Evolutionary conservation across 1,139 yeast species (phyloP), one percentile per base, ranked within the genome.

Genomic region (Eremothecium sinecaudum): DNA sequence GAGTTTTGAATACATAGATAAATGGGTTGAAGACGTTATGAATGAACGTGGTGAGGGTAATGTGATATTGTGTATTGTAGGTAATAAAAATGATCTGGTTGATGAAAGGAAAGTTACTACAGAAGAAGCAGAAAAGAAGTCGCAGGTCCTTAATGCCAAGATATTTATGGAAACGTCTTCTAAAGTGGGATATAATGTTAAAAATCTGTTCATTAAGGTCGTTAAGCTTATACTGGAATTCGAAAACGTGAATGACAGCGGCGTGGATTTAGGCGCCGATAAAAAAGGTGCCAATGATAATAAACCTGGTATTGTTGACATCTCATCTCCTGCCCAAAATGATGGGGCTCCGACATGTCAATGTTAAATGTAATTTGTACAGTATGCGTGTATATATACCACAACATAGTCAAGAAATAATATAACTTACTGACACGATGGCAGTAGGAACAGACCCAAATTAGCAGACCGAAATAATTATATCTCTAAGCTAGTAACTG

Each of bases 101-200:
- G 79, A 75, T 40, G 58, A 56, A 56, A 75, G 95, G 46, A 83
- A 82, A 51, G 93, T 87, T 13, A 71, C 93, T 2, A 63, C 69
- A 14, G 95, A 86, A 48, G 86, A 79, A 46, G 90, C 84, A 36
- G 86, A 79, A 55, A 65, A 66, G 39, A 81, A 79, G 49, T 82
- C 93, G 15, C 83, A 83, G 51, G 72, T 71, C 34, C 64, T 83
- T 46, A 86, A 83, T 6, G 86, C 90, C 28, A 72, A 76, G 51
- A 75, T 80, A 43, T 84, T 79, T 56, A 76, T 90, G 56, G 98
- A 90, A 56, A 90, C 98, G 3, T 80, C 94, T 43, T 92, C 97
- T 19, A 90, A 87, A 61, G 90, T 90, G 33, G 95, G 95, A 29
- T 82, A 86, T 57, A 90, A 90, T 51, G 95, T 90, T 36, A 87